Evolutionary conservation across 495 filamentous ascomycete genomes (phyloP).

Genomic region (Xylaria palmicola): DNA sequence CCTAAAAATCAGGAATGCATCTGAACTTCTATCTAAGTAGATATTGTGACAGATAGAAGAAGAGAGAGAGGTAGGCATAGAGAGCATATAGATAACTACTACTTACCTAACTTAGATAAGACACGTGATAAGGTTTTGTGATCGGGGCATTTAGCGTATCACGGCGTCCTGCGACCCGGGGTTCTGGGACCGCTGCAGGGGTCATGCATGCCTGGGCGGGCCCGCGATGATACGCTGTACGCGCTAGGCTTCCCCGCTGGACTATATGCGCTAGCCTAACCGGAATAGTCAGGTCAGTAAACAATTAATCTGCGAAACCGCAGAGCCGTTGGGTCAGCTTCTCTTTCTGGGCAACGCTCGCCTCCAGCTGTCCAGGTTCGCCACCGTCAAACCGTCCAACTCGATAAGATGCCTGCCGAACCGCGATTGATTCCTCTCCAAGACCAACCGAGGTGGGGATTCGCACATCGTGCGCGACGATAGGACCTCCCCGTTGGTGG

Average conservation of each 20-base stretch:
- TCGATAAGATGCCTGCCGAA: slow-evolving; percentile 7
- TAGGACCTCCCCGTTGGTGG: slow-evolving; percentile 1
- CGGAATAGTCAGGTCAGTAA: slow-evolving; percentile 9
- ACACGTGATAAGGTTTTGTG: not conserved
- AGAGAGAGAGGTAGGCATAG: no score
- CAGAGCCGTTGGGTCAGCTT: not conserved
- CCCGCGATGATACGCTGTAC: not conserved
- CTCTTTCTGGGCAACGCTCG: slow-evolving; percentile 8
- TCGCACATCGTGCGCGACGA: not conserved
- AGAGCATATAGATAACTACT: no score
- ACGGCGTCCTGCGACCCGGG: not conserved
- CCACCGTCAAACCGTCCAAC: not conserved
- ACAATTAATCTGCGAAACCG: not conserved
- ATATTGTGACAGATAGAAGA: no score
- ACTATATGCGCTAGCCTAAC: not conserved
- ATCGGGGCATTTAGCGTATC: not conserved
- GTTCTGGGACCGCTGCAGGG: not conserved
- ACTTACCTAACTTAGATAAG: no score
- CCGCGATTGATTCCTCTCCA: not conserved
- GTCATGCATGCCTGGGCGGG: not conserved
- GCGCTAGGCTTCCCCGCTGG: no score
- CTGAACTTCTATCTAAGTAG: no score
- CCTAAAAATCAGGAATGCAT: no score
- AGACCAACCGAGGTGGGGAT: not conserved
- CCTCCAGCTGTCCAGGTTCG: not conserved